Percentiles rank a stretch among this genome's conserved stretches.
These are phyloP conservation scores for Teratosphaeriaceae sp. DNA, from an alignment of 2,329 filamentous ascomycete genomes.

Conservation along the genomic window DNA sequence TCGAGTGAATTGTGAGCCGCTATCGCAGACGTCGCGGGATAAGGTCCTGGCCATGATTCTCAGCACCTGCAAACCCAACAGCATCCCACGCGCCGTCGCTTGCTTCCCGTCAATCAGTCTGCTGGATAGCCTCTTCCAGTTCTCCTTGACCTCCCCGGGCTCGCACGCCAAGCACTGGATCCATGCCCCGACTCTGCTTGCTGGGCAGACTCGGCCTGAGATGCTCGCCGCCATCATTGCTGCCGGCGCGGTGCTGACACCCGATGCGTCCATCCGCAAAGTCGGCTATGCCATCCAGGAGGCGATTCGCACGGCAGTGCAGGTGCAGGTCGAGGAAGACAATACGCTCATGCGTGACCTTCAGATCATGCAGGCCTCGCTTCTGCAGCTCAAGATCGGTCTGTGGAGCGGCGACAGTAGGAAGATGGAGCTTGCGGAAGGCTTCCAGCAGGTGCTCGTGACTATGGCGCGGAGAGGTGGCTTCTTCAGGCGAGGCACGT, in stretches of 20 bases:
- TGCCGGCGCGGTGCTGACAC: constrained; percentile 54
- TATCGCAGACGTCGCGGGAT: constrained; percentile 44
- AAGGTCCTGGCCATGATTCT: constrained; percentile 59
- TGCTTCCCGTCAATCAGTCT: constrained; percentile 57
- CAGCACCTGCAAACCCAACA: constrained; percentile 47
- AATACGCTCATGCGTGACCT: constrained; percentile 47
- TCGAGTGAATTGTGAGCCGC: constrained; percentile 36
- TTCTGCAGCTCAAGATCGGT: constrained; percentile 47
- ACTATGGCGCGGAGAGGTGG: constrained; percentile 51
- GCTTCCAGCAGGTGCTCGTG: constrained; percentile 48
- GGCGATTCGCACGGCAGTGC: constrained; percentile 35
- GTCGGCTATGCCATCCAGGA: constrained; percentile 52
- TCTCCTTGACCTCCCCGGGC: constrained; percentile 51
- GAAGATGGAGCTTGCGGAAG: constrained; percentile 54
- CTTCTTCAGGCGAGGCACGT: constrained; percentile 47
- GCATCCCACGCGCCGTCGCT: constrained; percentile 46
- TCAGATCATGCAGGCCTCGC: constrained; percentile 45
- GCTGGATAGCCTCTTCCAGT: constrained; percentile 55
- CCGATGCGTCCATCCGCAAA: constrained; percentile 52
- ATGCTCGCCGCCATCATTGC: constrained; percentile 55
- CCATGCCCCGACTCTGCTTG: constrained; percentile 53
- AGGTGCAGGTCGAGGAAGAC: constrained; percentile 41
- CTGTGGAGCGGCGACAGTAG: constrained; percentile 54
- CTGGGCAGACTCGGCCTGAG: constrained; percentile 51
- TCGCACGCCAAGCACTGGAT: constrained; percentile 55